Conservation (phyloP, 2,329 filamentous ascomycete genomes). For the Claviceps pazoutovae region DNA sequence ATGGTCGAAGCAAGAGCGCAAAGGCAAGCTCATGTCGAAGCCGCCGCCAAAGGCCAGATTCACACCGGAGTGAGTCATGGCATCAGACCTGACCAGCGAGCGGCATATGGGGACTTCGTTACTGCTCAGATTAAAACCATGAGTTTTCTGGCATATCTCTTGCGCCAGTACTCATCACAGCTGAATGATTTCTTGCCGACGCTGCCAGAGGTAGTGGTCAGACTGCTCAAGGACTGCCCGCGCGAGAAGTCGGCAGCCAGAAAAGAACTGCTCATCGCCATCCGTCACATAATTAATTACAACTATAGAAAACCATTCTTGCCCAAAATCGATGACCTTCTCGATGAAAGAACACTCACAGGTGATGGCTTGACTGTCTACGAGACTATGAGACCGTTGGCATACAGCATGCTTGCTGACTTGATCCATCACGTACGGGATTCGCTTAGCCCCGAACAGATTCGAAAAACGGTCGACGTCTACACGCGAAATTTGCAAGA, state of each 20-base stretch:
- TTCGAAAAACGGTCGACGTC: slow-evolving; percentile 88
- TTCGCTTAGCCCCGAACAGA: slow-evolving; percentile 75
- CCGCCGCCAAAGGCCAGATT: slow-evolving; percentile 61
- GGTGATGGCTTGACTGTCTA: slow-evolving; percentile 94
- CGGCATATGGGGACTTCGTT: slow-evolving; percentile 93
- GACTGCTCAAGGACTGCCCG: slow-evolving; percentile 84
- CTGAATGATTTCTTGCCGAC: slow-evolving; percentile 76
- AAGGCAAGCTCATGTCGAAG: slow-evolving; percentile 79
- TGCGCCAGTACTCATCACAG: slow-evolving; percentile 77
- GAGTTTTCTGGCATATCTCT: slow-evolving; percentile 90
- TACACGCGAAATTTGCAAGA: slow-evolving; percentile 95
- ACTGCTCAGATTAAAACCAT: slow-evolving; percentile 98
- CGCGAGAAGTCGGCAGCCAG: slow-evolving; percentile 85
- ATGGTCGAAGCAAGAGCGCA: slow-evolving; percentile 84
- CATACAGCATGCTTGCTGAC: slow-evolving; percentile 97
- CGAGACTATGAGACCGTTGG: slow-evolving; percentile 86
- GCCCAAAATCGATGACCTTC: slow-evolving; percentile 81
- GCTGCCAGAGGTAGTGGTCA: slow-evolving; percentile 78
- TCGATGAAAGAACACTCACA: slow-evolving; percentile 88
- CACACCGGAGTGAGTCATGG: slow-evolving; percentile 88
- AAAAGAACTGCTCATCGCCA: slow-evolving; percentile 91
- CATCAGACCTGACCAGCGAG: slow-evolving; percentile 64
- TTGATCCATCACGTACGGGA: slow-evolving; percentile 95
- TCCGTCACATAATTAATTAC: slow-evolving; percentile 97
- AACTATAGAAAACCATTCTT: slow-evolving; percentile 94